These are phyloP conservation scores for Pochonia chlamydosporia DNA, from an alignment of 2,329 filamentous ascomycete species.

Conservation along the genomic window DNA sequence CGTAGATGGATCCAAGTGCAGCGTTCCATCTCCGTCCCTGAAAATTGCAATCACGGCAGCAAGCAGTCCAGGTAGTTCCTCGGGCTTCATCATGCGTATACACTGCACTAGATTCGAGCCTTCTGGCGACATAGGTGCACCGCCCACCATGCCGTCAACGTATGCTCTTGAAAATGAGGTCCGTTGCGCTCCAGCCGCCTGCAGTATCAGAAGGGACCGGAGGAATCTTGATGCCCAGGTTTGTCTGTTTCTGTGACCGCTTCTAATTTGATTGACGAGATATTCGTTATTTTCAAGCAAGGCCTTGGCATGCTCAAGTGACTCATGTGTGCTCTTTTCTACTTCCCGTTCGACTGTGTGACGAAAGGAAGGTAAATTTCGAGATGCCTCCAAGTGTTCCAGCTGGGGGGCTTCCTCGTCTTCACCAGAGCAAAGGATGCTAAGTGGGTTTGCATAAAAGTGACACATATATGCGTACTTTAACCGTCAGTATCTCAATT, in stretches of 20 bases:
- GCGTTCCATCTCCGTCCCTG: conserved; percentile 29
- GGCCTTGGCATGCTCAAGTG: conserved; percentile 35
- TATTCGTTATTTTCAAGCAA: conserved; percentile 56
- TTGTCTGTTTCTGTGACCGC: conserved; percentile 24
- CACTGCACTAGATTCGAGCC: conserved; percentile 49
- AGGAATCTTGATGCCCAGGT: conserved; percentile 38
- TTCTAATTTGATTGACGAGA: conserved; percentile 40
- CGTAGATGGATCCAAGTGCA: conserved; percentile 27
- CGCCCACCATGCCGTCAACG: conserved; percentile 52
- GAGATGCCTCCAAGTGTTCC: conserved; percentile 61
- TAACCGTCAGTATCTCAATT: conserved; percentile 1
- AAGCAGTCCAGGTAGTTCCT: conserved; percentile 21
- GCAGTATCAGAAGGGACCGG: conserved; percentile 41
- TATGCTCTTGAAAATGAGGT: conserved; percentile 51
- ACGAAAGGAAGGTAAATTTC: conserved; percentile 65
- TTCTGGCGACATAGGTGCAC: conserved; percentile 42
- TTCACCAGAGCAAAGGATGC: conserved; percentile 46
- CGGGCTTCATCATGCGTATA: conserved; percentile 50
- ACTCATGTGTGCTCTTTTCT: conserved; percentile 32
- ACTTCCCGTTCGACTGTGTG: conserved; percentile 43
- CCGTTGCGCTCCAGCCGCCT: conserved; percentile 29
- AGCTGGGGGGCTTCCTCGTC: conserved; percentile 36
- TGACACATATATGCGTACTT: conserved; percentile 83
- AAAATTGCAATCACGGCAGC: conserved; percentile 20
- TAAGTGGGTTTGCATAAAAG: conserved; percentile 74